Conservation (phyloP, 345 rosid species). For the Citrus cavaleriei region DNA sequence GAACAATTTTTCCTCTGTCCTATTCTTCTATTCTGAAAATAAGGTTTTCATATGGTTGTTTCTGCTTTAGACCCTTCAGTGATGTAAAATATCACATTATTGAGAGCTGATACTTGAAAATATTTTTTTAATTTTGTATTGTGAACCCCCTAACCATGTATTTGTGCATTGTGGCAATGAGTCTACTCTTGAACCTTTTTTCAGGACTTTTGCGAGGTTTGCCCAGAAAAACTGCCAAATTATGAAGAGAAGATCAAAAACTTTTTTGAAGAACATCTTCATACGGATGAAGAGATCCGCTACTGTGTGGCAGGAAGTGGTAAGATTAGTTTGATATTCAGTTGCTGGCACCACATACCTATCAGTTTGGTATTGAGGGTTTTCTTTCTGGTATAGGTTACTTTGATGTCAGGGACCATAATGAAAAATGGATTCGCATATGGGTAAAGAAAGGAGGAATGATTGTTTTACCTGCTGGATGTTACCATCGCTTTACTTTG, state of each 20-base stretch:
- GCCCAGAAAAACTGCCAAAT: slow-evolving; percentile 83
- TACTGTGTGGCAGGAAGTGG: slow-evolving; percentile 93
- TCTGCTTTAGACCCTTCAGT: neutral
- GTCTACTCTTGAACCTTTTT: neutral
- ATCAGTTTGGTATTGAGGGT: neutral
- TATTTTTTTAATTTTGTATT: neutral
- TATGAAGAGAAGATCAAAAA: slow-evolving; percentile 83
- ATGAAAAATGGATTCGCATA: slow-evolving; percentile 75
- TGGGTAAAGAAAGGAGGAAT: slow-evolving; percentile 89
- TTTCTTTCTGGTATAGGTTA: slow-evolving; percentile 47
- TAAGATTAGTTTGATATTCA: slow-evolving; percentile 19
- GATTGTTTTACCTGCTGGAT: slow-evolving; percentile 88
- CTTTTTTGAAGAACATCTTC: slow-evolving; percentile 92
- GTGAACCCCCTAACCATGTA: neutral
- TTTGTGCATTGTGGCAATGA: neutral
- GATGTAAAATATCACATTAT: neutral
- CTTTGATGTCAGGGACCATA: slow-evolving; percentile 74
- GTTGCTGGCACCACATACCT: neutral
- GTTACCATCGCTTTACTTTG: slow-evolving; percentile 80
- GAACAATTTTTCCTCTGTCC: neutral
- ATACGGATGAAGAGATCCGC: slow-evolving; percentile 97
- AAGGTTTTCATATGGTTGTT: neutral
- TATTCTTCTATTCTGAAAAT: neutral
- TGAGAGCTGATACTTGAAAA: neutral
- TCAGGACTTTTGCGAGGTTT: slow-evolving; percentile 85